Percentiles rank a stretch among this genome's conserved stretches.
phyloP scores from a whole-genome alignment of 2,329 filamentous ascomycete genomes.

The Diaporthe amygdali region DNA sequence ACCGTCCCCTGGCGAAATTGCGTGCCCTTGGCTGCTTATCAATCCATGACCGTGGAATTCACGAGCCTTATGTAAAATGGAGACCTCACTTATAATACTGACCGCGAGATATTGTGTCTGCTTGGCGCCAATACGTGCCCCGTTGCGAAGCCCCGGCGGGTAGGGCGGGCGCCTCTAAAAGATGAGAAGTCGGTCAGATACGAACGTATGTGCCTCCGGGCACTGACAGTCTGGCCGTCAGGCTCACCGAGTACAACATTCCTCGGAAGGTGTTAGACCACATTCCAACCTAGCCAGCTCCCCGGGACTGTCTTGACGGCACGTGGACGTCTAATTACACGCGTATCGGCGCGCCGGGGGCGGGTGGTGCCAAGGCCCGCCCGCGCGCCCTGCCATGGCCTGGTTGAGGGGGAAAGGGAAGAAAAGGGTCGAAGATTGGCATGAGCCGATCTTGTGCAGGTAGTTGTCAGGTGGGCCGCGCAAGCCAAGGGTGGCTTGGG shows the following conservation, averaged over 20 bases:
- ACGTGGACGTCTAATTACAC: not conserved
- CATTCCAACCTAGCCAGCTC: not conserved
- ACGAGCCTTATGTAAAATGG: not conserved
- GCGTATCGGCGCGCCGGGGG: not conserved
- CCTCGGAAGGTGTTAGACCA: not conserved
- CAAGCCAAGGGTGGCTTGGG: constrained; percentile 15
- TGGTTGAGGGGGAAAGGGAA: not conserved
- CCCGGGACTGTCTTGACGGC: not conserved
- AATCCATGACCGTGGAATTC: not conserved
- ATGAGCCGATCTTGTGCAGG: constrained; percentile 7
- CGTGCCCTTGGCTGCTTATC: not conserved
- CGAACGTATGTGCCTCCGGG: not conserved
- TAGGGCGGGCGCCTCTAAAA: not conserved
- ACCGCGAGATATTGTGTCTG: not conserved
- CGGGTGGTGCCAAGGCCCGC: not conserved
- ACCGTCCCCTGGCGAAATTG: not conserved
- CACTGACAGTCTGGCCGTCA: too few relatives aligned
- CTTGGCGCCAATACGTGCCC: not conserved
- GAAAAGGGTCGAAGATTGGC: not conserved
- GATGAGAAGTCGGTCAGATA: not conserved
- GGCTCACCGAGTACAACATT: too few relatives aligned
- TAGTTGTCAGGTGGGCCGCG: not conserved
- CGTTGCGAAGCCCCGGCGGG: not conserved
- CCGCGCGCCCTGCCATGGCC: constrained; percentile 7
- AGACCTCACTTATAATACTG: not conserved